Conservation (phyloP, 495 filamentous ascomycete genomes). For the Hypoxylon fuscum region DNA sequence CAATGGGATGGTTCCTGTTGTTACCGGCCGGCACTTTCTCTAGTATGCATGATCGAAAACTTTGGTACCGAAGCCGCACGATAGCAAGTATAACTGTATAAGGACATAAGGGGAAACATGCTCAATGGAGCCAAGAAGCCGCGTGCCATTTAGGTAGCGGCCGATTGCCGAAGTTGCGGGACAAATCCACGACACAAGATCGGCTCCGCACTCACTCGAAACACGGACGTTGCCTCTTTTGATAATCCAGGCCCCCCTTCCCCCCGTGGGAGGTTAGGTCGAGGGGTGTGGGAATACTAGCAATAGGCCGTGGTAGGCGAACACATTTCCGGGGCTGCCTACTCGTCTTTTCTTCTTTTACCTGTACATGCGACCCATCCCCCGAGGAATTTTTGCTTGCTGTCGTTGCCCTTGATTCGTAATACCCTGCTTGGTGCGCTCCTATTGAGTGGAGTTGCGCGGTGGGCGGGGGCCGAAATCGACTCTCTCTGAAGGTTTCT, state of each 20-base stretch:
- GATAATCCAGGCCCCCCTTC: conserved; percentile 8
- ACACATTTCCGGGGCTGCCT: conserved; percentile 27
- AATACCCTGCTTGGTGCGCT: conserved; percentile 25
- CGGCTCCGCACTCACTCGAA: conserved; percentile 41
- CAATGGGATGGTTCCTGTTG: conserved; percentile 7
- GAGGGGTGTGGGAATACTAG: conserved; percentile 17
- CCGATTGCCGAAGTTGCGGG: conserved; percentile 41
- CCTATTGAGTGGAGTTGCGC: conserved; percentile 22
- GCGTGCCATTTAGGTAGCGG: conserved; percentile 39
- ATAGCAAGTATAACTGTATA: conserved; percentile 25
- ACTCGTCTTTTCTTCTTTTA: conserved; percentile 20
- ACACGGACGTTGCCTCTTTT: conserved; percentile 41
- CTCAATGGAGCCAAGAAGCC: conserved; percentile 40
- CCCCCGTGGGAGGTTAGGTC: conserved; percentile 28
- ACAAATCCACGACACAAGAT: conserved; percentile 37
- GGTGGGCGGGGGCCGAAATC: conserved; percentile 22
- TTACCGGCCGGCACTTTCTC: conserved; percentile 8
- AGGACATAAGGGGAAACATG: conserved; percentile 27
- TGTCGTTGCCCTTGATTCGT: conserved; percentile 29
- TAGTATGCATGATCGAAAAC: conserved; percentile 8
- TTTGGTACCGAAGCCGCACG: conserved; percentile 33
- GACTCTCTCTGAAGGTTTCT: conserved; percentile 29
- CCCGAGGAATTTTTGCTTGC: conserved; percentile 11
- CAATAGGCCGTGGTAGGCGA: conserved; percentile 17
- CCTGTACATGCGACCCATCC: conserved; percentile 17